Evolutionary conservation across 352 stramenopile species (phyloP).

Genomic region (Globisporangium cederbergense): DNA sequence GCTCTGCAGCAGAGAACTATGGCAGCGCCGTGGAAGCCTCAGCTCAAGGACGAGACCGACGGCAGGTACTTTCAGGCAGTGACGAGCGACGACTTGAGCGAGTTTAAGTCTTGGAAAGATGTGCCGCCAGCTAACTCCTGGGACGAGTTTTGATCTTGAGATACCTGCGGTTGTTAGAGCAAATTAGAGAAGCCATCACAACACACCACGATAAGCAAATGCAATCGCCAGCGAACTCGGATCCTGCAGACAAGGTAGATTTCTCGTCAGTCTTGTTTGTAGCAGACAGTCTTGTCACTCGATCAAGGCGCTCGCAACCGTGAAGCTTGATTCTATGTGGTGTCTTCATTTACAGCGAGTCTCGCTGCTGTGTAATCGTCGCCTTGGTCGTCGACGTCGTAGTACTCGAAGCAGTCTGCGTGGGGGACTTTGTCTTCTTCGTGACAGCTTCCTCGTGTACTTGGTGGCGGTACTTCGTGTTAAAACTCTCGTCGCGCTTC

Average conservation of each 20-base stretch:
- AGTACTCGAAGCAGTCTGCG: background rate
- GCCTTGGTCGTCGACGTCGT: slow-evolving; percentile 6
- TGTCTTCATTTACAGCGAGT: slow-evolving; percentile 5
- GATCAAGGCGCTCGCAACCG: background rate
- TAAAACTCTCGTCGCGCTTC: slow-evolving; percentile 22
- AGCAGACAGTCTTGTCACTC: background rate
- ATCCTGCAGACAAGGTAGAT: background rate
- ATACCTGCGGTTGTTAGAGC: background rate
- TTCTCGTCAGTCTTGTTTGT: background rate
- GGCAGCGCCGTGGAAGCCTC: slow-evolving; percentile 37
- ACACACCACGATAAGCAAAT: background rate
- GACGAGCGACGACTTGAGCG: slow-evolving; percentile 27
- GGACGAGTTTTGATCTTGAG: slow-evolving; percentile 34
- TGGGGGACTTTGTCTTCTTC: slow-evolving; percentile 7
- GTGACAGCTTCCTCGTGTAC: slow-evolving; percentile 8
- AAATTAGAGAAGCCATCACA: background rate
- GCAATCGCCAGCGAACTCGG: background rate
- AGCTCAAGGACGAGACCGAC: slow-evolving; percentile 37
- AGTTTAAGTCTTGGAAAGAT: slow-evolving; percentile 34
- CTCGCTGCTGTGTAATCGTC: background rate
- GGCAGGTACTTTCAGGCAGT: slow-evolving; percentile 38
- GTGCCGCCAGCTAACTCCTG: slow-evolving; percentile 29
- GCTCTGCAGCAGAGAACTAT: slow-evolving; percentile 28
- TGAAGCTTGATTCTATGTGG: slow-evolving; percentile 1
- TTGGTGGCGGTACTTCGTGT: slow-evolving; percentile 12